phyloP scores from a whole-genome alignment of 176 grass and related monocot species.

The Olyra latifolia region DNA sequence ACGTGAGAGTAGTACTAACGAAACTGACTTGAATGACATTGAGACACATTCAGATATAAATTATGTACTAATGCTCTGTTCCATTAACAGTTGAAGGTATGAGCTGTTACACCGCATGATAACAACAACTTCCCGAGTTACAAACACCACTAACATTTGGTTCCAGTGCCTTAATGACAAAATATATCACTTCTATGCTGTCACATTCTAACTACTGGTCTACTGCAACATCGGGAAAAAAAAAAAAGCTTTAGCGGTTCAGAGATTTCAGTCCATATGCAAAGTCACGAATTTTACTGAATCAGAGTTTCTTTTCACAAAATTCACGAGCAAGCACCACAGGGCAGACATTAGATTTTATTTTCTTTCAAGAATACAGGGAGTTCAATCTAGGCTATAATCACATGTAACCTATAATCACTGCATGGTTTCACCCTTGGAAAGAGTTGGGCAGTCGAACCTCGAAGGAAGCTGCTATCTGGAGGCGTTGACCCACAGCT shows the following conservation, averaged over 20 bases:
- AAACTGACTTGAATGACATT: neutral
- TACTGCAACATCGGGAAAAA: neutral
- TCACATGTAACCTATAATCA: neutral
- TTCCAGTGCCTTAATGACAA: neutral
- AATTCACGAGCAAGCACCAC: neutral
- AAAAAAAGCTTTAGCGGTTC: neutral
- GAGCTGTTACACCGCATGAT: neutral
- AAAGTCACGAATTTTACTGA: neutral
- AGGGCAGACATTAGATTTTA: neutral
- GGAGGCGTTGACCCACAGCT: slow-evolving; percentile 58
- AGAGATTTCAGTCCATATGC: neutral
- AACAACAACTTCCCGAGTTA: neutral
- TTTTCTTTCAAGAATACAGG: no score
- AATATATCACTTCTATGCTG: neutral
- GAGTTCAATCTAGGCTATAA: neutral
- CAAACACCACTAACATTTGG: neutral
- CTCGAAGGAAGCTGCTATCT: slow-evolving; percentile 25
- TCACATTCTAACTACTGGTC: neutral
- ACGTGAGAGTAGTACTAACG: neutral
- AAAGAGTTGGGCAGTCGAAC: neutral
- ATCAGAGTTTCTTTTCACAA: neutral
- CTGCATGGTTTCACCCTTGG: neutral
- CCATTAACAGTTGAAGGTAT: neutral
- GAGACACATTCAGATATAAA: neutral
- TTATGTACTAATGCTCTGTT: neutral